Conservation (phyloP, 345 rosid genomes). For the Kandelia obovata region DNA sequence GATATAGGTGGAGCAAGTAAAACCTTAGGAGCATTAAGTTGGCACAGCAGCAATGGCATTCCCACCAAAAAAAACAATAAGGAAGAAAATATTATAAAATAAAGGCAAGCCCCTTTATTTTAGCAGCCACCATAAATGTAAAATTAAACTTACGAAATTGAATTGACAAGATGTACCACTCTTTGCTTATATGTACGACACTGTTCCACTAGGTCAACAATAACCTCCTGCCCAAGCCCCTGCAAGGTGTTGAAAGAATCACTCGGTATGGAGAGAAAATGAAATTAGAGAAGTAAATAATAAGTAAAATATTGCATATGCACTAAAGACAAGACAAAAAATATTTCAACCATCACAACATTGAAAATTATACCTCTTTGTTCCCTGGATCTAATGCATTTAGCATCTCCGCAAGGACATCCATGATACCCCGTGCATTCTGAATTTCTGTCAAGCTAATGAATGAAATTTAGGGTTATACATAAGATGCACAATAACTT, state of each 20-base stretch:
- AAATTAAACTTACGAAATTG: constrained; percentile 69
- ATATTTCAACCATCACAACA: not conserved
- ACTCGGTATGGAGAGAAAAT: not conserved
- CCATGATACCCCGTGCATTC: constrained; percentile 96
- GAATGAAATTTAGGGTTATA: constrained; percentile 31
- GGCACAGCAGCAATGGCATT: no score
- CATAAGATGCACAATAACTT: constrained; percentile 6
- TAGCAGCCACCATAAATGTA: not conserved
- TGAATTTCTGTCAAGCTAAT: constrained; percentile 91
- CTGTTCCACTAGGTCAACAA: constrained; percentile 94
- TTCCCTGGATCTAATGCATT: constrained; percentile 86
- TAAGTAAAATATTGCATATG: not conserved
- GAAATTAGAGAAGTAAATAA: not conserved
- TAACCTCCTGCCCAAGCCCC: constrained; percentile 96
- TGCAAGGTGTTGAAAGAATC: constrained; percentile 30
- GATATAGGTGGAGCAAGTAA: not conserved
- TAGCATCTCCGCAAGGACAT: constrained; percentile 96
- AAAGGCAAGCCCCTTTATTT: not conserved
- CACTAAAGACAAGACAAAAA: not conserved
- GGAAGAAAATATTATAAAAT: not conserved
- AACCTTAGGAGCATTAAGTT: not conserved
- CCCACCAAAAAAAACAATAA: not conserved
- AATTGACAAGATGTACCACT: constrained; percentile 97
- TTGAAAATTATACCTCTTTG: constrained; percentile 61
- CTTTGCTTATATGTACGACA: constrained; percentile 96